Evolutionary conservation across 805 yeast species (phyloP), one percentile per base, ranked within the genome.

Genomic region (Pichia nanzhaoensis): DNA sequence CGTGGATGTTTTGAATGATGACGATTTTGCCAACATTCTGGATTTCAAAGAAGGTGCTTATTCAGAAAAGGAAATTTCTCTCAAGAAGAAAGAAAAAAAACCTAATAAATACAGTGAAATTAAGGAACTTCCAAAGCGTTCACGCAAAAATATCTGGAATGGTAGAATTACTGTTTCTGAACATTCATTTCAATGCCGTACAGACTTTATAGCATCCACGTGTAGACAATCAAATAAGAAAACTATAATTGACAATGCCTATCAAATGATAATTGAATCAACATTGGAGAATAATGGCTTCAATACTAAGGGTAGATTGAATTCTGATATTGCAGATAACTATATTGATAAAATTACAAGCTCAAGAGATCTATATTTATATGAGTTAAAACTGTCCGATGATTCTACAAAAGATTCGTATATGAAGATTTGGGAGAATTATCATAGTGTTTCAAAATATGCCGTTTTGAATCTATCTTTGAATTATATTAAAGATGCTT

Each of bases 391-490:
- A 36, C 55, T 59, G 3, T 42, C 42, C n/a, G 32, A 31, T 14
- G 47, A 39, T 57, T 62, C 49, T 17, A 41, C 46, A 18, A 30
- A 17, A 5, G 41, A 35, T 16, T 53, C 52, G 21, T 69, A 61
- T 56, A 50, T 55, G 24, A 59, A 62, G 36, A 56, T 74, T 30
- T 70, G 63, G 59, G 67, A 70, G 16, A 78, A 80, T 56, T 74
- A 79, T 53, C 55, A 62, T 34, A 55, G 62, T 5, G 63, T 74
- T 24, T 54, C 59, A 24, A 77, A 77, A 56, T 77, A 74, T 41
- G 90, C 88, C 1, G 88, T 82, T 16, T 65, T 83, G 37, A 71
- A 75, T 12, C 68, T 66, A 17, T 67, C 67, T 42, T 75, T 77
- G 1, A 49, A 59, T 8, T 67, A 69, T 52, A 80, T 80, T 34